A percentile compares a stretch with the other conserved stretches of the same genome.
Evolutionary conservation across 108 stramenopile species (phyloP).

Genomic region (Cyclotella kingstonii): DNA sequence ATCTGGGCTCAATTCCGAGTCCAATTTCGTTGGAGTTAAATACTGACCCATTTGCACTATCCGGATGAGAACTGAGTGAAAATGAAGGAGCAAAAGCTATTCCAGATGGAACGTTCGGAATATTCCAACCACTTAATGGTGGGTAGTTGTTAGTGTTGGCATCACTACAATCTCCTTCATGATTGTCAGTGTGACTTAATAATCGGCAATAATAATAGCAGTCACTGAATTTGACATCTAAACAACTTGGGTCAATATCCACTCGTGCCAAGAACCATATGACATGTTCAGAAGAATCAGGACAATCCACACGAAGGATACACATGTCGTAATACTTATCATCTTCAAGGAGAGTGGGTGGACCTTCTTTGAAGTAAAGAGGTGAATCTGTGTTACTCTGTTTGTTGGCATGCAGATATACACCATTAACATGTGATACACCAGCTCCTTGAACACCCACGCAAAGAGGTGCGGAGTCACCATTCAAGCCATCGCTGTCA

Average conservation of each 20-base stretch:
- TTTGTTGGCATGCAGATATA: constrained; percentile 17
- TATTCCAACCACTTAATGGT: constrained; percentile 29
- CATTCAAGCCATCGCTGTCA: constrained; percentile 7
- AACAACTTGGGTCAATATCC: constrained; percentile 28
- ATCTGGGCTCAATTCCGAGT: too few relatives aligned
- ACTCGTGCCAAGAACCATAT: constrained; percentile 45
- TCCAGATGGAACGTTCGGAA: constrained; percentile 25
- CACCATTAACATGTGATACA: constrained; percentile 34
- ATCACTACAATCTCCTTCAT: background rate
- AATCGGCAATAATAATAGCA: constrained; percentile 45
- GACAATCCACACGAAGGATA: constrained; percentile 31
- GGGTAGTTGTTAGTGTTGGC: constrained; percentile 5
- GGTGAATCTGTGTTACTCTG: constrained; percentile 12
- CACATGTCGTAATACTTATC: constrained; percentile 40
- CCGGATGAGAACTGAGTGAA: background rate
- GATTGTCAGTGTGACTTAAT: constrained; percentile 7
- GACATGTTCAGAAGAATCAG: constrained; percentile 27
- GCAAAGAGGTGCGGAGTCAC: constrained; percentile 11
- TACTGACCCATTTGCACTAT: too few relatives aligned
- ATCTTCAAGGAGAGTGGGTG: constrained; percentile 28
- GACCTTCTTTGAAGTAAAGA: constrained; percentile 35
- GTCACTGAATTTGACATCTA: constrained; percentile 43
- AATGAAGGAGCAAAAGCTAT: constrained; percentile 7
- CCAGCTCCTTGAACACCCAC: constrained; percentile 27
- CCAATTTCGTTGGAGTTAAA: too few relatives aligned